Evolutionary conservation across 2,329 filamentous ascomycete species (phyloP).

Genomic region (Phyllosticta capitalensis): DNA sequence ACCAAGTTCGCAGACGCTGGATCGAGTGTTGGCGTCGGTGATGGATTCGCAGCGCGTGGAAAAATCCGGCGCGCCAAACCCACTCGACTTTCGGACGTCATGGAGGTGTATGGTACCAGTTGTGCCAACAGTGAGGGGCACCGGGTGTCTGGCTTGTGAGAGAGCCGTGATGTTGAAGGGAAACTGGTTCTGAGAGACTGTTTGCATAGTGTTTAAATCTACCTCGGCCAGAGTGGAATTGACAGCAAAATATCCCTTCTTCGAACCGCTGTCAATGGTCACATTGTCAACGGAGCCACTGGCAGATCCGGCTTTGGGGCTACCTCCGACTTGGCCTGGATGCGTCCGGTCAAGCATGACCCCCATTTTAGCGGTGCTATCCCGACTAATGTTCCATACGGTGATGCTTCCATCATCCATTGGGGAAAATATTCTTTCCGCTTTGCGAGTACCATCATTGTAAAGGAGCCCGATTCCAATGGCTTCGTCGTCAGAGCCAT

Average conservation of each 20-base stretch:
- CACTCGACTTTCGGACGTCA: constrained; percentile 51
- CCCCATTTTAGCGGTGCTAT: constrained; percentile 37
- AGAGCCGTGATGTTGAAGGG: constrained; percentile 77
- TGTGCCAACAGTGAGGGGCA: constrained; percentile 77
- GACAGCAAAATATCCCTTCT: constrained; percentile 70
- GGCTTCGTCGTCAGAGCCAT: constrained; percentile 43
- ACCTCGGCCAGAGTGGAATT: constrained; percentile 70
- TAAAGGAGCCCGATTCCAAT: constrained; percentile 62
- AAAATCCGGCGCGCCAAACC: not conserved
- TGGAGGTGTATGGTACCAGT: constrained; percentile 72
- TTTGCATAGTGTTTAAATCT: constrained; percentile 62
- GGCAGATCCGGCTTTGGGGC: too few relatives aligned
- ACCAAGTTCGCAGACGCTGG: constrained; percentile 28
- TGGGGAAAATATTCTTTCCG: constrained; percentile 60
- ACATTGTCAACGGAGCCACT: constrained; percentile 70
- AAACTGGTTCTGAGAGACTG: constrained; percentile 61
- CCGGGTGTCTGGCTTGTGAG: constrained; percentile 55
- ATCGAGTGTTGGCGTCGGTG: constrained; percentile 13
- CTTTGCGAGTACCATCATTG: constrained; percentile 39
- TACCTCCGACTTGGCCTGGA: constrained; percentile 52
- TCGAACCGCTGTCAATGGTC: constrained; percentile 59
- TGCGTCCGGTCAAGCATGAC: constrained; percentile 47
- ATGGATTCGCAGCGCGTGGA: constrained; percentile 21
- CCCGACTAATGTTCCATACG: constrained; percentile 55
- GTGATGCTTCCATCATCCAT: constrained; percentile 82